Percentiles rank a stretch among this genome's conserved stretches.
Evolutionary conservation across 768 basidiomycete species (phyloP).

Genomic region (Boletus bicolor): DNA sequence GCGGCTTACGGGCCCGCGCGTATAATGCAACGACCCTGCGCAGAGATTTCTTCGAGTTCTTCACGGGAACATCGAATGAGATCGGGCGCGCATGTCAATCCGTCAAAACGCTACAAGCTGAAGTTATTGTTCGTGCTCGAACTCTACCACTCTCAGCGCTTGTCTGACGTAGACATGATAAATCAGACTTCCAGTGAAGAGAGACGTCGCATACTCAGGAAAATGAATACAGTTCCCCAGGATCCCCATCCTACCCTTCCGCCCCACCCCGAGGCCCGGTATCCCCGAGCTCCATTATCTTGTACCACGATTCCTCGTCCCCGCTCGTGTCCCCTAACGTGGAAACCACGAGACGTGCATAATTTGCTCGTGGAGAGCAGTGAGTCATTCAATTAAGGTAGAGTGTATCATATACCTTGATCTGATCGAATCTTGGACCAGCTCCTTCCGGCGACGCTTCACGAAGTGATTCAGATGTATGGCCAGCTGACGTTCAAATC

Average conservation of each 20-base stretch:
- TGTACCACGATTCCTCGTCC: not conserved
- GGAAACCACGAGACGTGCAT: not conserved
- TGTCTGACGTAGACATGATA: not conserved
- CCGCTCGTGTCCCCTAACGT: slow-evolving; percentile 1
- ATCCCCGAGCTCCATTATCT: rapidly evolving
- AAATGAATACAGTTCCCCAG: not conserved
- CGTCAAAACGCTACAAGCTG: not conserved
- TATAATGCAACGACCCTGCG: not conserved
- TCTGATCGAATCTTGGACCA: not conserved
- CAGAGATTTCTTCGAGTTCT: not conserved
- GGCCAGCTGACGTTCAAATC: not conserved
- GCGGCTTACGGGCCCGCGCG: not conserved
- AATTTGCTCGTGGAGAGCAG: too few species aligned
- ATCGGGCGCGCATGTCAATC: not conserved
- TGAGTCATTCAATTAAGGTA: not conserved
- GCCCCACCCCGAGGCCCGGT: rapidly evolving
- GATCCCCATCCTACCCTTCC: too few species aligned
- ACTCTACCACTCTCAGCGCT: too few species aligned
- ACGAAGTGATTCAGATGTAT: not conserved
- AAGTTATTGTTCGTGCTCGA: not conserved
- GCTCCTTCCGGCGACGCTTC: not conserved
- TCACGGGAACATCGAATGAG: not conserved
- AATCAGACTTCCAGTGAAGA: not conserved
- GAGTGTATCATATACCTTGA: too few species aligned
- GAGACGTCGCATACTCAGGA: not conserved